Evolutionary conservation across 768 basidiomycete genomes (phyloP), one percentile per base, ranked within the genome.

Genomic region (Austroboletus festivus): DNA sequence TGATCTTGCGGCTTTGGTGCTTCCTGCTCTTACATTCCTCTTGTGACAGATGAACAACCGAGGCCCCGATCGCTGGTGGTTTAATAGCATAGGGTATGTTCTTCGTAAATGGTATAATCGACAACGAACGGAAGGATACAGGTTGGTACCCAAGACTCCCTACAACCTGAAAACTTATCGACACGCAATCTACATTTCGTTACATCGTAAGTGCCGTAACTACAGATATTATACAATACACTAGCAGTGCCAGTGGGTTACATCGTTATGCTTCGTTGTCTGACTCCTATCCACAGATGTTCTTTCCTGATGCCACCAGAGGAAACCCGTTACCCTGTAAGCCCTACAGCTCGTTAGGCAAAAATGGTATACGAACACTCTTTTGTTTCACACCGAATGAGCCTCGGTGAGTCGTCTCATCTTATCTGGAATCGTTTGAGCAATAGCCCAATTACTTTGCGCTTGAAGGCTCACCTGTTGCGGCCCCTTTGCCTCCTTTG

Each of bases 401-500:
- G 34, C 39, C 15, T 42, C 31, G 18, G 38, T n/a, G n/a, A n/a
- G n/a, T 10, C 18, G 10, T 44, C 47, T 65, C 44, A 59, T 54
- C 16, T 63, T 39, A 42, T 45, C 63, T 68, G 24, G 4, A 28
- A 28, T 30, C 20, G 10, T 16, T 11, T 48, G 31, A 57, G 49
- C 22, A 38, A 28, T 12, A 1, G 30, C n/a, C n/a, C 16, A 12
- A 16, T 16, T 22, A 30, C 33, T 11, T 49, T 7, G 49, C 19
- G 24, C 26, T 8, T 7, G 15, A 39, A 23, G 35, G 52, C 67
- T 51, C 18, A 56, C 66, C 48, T 57, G 51, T 19, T 50, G 56
- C 18, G 38, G n/a, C 9, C 13, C 21, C 23, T 52, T 65, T 16
- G 50, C 56, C 34, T 73, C 71, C 41, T 65, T 67, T 34, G 76